These are phyloP conservation scores for Aspergillus fructus DNA, from an alignment of 2,329 filamentous ascomycete species.

Conservation along the genomic window DNA sequence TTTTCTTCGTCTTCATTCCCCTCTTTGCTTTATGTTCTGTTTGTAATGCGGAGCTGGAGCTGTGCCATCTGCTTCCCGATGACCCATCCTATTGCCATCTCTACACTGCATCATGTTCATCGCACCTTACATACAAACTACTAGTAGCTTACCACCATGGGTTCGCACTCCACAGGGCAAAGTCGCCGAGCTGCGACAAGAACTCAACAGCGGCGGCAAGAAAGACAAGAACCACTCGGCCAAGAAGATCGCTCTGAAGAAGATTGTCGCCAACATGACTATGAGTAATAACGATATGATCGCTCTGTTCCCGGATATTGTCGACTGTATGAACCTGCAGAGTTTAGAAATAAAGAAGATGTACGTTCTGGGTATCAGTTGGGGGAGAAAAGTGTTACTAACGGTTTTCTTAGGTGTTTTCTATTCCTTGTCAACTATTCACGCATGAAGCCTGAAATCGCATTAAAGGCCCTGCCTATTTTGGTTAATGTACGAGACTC, in stretches of 20 bases:
- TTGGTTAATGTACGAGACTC: constrained; percentile 66
- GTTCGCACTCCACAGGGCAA: constrained; percentile 73
- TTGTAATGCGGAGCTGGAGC: background rate
- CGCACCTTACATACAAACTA: constrained; percentile 24
- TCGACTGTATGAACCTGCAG: constrained; percentile 90
- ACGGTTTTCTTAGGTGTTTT: constrained; percentile 72
- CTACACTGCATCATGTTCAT: constrained; percentile 17
- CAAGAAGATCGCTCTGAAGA: constrained; percentile 98
- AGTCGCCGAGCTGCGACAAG: constrained; percentile 91
- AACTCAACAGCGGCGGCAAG: constrained; percentile 90
- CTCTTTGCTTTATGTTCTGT: constrained; percentile 11
- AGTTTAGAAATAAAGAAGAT: constrained; percentile 99
- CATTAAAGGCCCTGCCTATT: constrained; percentile 86
- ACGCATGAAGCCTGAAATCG: constrained; percentile 88
- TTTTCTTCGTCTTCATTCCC: constrained; percentile 7
- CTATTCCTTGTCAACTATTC: constrained; percentile 97
- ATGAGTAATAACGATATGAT: constrained; percentile 99
- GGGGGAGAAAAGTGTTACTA: background rate
- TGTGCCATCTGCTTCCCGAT: background rate
- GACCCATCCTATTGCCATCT: background rate
- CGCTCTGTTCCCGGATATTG: constrained; percentile 90
- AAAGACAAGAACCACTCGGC: constrained; percentile 95
- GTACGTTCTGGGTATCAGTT: constrained; percentile 49
- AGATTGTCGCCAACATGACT: constrained; percentile 99
- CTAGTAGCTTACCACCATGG: constrained; percentile 34